phyloP scores from a whole-genome alignment of 306 rosid species.

The Parietaria judaica region DNA sequence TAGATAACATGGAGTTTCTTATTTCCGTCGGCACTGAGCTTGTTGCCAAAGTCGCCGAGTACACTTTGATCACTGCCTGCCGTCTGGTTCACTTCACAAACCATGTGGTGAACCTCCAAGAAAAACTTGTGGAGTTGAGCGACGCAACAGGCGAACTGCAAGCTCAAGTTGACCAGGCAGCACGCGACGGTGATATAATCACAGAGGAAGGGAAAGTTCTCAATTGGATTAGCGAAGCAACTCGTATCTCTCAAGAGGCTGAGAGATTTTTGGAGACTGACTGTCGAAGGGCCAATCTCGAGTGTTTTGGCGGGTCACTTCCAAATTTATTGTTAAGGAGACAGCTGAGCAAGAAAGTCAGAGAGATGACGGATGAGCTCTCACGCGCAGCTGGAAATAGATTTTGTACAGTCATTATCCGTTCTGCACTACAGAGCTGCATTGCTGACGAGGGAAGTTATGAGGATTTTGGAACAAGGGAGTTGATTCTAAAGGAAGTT shows the following conservation, averaged over 20 bases:
- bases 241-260: not conserved
- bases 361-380: not conserved
- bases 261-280: not conserved
- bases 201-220: not conserved
- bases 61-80: not conserved
- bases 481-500: not conserved
- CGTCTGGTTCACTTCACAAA: not conserved
- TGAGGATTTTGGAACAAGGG: conserved; percentile 5
- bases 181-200: not conserved
- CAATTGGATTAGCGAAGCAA: not conserved
- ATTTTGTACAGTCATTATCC: not conserved
- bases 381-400: not conserved
- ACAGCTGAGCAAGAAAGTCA: not conserved
- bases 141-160: not conserved
- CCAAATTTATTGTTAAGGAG: not conserved
- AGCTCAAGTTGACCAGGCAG: not conserved
- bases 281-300: not conserved
- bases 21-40: no score
- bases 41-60: conserved; percentile 2
- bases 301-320: not conserved
- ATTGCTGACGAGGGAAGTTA: not conserved
- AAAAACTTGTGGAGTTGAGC: not conserved
- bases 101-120: not conserved
- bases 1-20: no score
- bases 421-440: not conserved